These are phyloP conservation scores for Pyricularia sp. DNA, from an alignment of 2,329 filamentous ascomycete species.

Conservation along the genomic window DNA sequence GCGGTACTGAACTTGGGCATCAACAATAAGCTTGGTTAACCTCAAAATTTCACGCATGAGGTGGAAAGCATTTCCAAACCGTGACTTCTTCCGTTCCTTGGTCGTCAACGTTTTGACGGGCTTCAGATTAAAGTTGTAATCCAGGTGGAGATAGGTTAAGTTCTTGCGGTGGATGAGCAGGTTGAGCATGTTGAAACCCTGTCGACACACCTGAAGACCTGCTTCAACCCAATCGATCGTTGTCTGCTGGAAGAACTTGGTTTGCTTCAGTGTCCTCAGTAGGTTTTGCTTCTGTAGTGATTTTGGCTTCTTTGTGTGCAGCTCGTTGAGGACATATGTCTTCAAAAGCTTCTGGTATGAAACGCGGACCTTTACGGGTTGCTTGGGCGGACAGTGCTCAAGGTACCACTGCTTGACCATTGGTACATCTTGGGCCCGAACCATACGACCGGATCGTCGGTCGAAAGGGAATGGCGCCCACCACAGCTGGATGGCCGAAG, in stretches of 20 bases:
- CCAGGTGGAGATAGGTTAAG: slow-evolving; percentile 92
- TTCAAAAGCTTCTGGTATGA: slow-evolving; percentile 98
- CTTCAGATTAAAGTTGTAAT: slow-evolving; percentile 99
- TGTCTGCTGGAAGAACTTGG: slow-evolving; percentile 99
- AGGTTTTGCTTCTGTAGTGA: slow-evolving; percentile 92
- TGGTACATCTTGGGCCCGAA: slow-evolving; percentile 92
- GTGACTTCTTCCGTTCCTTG: slow-evolving; percentile 98
- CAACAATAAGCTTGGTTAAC: slow-evolving; percentile 93
- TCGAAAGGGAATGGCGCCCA: slow-evolving; percentile 98
- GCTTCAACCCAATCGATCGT: slow-evolving; percentile 99
- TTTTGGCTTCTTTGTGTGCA: slow-evolving; percentile 94
- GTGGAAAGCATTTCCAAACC: slow-evolving; percentile 98
- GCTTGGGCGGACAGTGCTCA: slow-evolving; percentile 78
- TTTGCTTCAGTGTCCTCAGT: slow-evolving; percentile 81
- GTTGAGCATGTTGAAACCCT: slow-evolving; percentile 99
- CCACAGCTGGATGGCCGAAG: slow-evolving; percentile 88
- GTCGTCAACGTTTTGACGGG: slow-evolving; percentile 97
- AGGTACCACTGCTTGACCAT: slow-evolving; percentile 98
- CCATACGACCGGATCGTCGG: slow-evolving; percentile 88
- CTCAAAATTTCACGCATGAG: slow-evolving; percentile 96
- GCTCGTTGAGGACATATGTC: slow-evolving; percentile 89
- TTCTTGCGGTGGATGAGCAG: slow-evolving; percentile 97
- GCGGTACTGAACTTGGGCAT: slow-evolving; percentile 95
- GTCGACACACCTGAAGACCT: slow-evolving; percentile 92
- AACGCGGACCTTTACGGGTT: slow-evolving; percentile 93